Percentiles rank a stretch among this genome's conserved stretches.
Evolutionary conservation across 768 basidiomycete species (phyloP).

Genomic region (Boletus rubescentipes): DNA sequence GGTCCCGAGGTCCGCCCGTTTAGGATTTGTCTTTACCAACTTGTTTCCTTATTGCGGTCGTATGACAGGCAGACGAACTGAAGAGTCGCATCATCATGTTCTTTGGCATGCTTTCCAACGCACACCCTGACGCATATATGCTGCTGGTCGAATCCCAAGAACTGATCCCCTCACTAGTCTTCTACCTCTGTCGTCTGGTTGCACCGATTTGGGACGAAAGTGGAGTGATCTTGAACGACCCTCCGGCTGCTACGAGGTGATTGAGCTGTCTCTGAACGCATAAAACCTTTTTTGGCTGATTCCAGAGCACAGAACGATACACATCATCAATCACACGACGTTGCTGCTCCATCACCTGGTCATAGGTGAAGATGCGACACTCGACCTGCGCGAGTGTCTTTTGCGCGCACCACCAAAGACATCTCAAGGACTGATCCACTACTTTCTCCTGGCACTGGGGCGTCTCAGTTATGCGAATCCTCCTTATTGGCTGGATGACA

Average conservation of each 20-base stretch:
- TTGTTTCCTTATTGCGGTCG: background rate
- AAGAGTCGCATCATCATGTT: constrained; percentile 40
- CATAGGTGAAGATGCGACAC: constrained; percentile 43
- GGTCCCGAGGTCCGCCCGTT: constrained; percentile 40
- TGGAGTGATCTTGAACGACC: constrained; percentile 38
- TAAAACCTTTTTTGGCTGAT: background rate
- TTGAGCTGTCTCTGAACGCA: background rate
- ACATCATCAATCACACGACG: constrained; percentile 50
- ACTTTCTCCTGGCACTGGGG: constrained; percentile 76
- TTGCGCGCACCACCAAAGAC: constrained; percentile 50
- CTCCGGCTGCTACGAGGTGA: constrained; percentile 31
- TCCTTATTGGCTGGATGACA: constrained; percentile 54
- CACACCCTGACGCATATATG: constrained; percentile 38
- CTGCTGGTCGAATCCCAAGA: constrained; percentile 47
- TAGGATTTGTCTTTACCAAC: background rate
- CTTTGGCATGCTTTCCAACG: constrained; percentile 39
- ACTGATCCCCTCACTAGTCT: constrained; percentile 64
- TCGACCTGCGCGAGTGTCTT: constrained; percentile 59
- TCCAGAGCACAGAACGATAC: constrained; percentile 43
- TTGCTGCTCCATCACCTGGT: constrained; percentile 66
- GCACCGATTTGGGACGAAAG: constrained; percentile 69
- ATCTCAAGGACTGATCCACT: constrained; percentile 63
- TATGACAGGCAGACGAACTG: constrained; percentile 35
- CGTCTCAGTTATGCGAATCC: constrained; percentile 69
- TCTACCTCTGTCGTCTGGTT: constrained; percentile 51